Conservation (phyloP, 108 stramenopile species). For the Parmales sp. region DNA sequence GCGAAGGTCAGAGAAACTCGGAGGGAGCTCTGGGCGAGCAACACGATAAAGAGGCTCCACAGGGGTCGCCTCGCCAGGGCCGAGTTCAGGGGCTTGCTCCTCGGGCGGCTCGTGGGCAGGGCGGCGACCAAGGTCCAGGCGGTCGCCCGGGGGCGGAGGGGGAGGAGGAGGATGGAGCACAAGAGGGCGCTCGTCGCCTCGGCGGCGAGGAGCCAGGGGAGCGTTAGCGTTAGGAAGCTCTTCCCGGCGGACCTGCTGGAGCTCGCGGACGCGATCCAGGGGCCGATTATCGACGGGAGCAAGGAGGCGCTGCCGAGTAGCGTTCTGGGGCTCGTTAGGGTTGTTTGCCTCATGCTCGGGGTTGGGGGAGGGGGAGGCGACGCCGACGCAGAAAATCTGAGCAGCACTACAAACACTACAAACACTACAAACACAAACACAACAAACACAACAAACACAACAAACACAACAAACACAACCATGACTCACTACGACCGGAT, state of each 20-base stretch:
- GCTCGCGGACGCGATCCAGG: constrained; percentile 10
- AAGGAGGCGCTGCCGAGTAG: constrained; percentile 1
- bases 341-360: constrained; percentile 6
- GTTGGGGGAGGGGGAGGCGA: neutral
- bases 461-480: neutral
- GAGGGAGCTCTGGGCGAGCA: neutral
- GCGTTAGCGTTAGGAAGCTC: constrained; percentile 2
- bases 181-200: neutral
- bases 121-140: constrained; percentile 11
- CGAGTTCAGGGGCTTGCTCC: neutral
- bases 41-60: neutral
- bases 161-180: neutral
- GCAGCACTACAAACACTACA: neutral
- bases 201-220: neutral
- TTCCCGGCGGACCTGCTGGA: constrained; percentile 9
- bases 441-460: neutral
- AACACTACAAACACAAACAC: neutral
- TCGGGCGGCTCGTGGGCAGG: neutral
- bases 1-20: neutral
- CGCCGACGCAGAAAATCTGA: neutral
- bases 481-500: neutral
- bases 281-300: neutral
- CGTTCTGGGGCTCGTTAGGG: constrained; percentile 1
- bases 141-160: neutral
- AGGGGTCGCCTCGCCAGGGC: neutral